A percentile compares a stretch with the other conserved stretches of the same genome.
Evolutionary conservation across 2,329 filamentous ascomycete species (phyloP).

Genomic region (Aphanoascus verrucosus): DNA sequence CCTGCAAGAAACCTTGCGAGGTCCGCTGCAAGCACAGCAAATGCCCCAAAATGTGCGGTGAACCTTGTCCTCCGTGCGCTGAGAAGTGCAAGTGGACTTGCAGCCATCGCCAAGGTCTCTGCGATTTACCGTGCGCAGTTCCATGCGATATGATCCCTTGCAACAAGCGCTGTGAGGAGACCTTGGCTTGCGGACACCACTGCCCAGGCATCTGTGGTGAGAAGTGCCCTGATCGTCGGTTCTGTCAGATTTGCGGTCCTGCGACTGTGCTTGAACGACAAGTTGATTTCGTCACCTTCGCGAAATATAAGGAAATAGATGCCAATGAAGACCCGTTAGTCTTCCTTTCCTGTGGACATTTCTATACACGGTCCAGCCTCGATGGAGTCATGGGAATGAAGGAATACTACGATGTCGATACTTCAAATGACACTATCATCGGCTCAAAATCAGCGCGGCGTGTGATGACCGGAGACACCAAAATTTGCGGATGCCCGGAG

Average conservation of each 20-base stretch:
- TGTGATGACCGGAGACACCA: conserved; percentile 43
- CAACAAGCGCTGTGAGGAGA: conserved; percentile 45
- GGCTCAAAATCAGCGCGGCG: conserved; percentile 30
- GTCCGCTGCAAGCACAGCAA: conserved; percentile 47
- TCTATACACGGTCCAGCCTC: conserved; percentile 49
- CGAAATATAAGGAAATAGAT: conserved; percentile 47
- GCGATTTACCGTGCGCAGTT: conserved; percentile 51
- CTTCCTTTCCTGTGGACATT: conserved; percentile 53
- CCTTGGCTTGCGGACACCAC: conserved; percentile 49
- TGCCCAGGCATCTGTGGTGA: conserved; percentile 59
- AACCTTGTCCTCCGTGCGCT: conserved; percentile 53
- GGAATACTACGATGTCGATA: conserved; percentile 23
- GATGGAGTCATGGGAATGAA: conserved; percentile 50
- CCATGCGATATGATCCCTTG: conserved; percentile 60
- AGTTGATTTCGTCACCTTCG: conserved; percentile 49
- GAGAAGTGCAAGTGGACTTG: conserved; percentile 48
- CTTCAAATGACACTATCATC: conserved; percentile 18
- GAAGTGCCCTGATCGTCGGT: conserved; percentile 41
- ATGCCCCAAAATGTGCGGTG: conserved; percentile 45
- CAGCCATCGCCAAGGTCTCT: conserved; percentile 42
- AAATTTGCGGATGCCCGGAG: conserved; percentile 46
- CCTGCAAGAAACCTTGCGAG: conserved; percentile 37
- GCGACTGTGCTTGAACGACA: conserved; percentile 34
- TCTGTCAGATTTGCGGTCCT: conserved; percentile 47
- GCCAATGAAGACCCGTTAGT: conserved; percentile 51